These are phyloP conservation scores for Kodamaea arcana DNA, from an alignment of 1,139 yeast genomes.

Conservation along the genomic window DNA sequence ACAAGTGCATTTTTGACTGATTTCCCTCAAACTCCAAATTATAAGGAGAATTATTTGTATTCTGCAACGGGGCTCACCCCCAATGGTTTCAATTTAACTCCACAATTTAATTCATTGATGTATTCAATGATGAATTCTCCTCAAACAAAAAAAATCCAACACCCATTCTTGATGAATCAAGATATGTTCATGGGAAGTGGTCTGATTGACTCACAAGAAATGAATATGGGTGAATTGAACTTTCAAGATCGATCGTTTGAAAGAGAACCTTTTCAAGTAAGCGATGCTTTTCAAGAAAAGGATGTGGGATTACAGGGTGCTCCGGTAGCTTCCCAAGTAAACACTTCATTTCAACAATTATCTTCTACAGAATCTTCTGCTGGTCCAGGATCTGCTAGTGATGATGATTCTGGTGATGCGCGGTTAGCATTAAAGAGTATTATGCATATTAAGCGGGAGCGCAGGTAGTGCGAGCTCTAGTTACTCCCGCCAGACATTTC, in stretches of 20 bases:
- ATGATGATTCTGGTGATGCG: slow-evolving; percentile 39
- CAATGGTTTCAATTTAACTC: slow-evolving; percentile 33
- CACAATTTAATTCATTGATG: slow-evolving; percentile 44
- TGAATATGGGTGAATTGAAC: slow-evolving; percentile 6
- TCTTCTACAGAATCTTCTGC: slow-evolving; percentile 1
- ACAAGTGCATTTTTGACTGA: slow-evolving; percentile 3
- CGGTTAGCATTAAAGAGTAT: slow-evolving; percentile 39
- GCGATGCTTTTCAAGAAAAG: background rate
- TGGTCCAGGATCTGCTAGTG: background rate
- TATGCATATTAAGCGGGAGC: slow-evolving; percentile 32
- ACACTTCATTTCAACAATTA: background rate
- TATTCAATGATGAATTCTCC: slow-evolving; percentile 38
- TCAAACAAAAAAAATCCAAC: slow-evolving; percentile 19
- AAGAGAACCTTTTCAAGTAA: background rate
- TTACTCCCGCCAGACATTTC: too few relatives aligned
- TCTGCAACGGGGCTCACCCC: slow-evolving; percentile 36
- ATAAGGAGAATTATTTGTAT: slow-evolving; percentile 28
- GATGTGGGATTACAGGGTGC: background rate
- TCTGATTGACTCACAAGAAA: slow-evolving; percentile 7
- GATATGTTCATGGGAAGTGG: slow-evolving; percentile 23
- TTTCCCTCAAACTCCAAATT: slow-evolving; percentile 37
- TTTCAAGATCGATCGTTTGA: slow-evolving; percentile 4
- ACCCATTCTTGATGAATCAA: slow-evolving; percentile 26
- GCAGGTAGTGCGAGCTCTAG: too few relatives aligned
- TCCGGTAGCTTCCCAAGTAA: background rate